A percentile compares a stretch with the other conserved stretches of the same genome.
Evolutionary conservation across 176 grass and related monocot species (phyloP).

Genomic region (Tillandsia fasciculata): DNA sequence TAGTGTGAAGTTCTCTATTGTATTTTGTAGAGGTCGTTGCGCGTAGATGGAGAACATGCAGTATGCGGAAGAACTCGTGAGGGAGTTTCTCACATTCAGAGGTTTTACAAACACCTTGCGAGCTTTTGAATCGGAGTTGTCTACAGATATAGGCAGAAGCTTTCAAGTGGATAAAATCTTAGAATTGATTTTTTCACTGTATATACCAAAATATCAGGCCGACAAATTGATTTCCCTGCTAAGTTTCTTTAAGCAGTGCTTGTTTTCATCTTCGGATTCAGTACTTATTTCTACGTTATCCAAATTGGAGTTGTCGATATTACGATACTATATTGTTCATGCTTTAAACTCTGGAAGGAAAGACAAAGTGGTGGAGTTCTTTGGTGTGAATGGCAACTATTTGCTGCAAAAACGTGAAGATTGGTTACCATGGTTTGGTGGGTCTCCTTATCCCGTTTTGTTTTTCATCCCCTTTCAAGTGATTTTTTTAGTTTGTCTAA

Average conservation of each 20-base stretch:
- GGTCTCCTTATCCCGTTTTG: constrained; percentile 23
- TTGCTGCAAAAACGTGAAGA: constrained; percentile 74
- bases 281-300: constrained; percentile 42
- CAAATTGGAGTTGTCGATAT: constrained; percentile 69
- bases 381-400: constrained; percentile 42
- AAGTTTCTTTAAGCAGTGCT: constrained; percentile 76
- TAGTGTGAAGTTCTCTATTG: background rate
- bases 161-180: constrained; percentile 88
- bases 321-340: constrained; percentile 76
- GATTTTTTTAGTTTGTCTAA: constrained; percentile 21
- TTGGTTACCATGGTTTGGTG: constrained; percentile 88
- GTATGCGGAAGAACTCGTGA: constrained; percentile 78
- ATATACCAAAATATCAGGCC: constrained; percentile 69
- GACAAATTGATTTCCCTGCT: constrained; percentile 55
- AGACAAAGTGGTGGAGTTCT: constrained; percentile 82
- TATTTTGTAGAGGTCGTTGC: constrained; percentile 21
- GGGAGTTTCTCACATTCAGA: constrained; percentile 83
- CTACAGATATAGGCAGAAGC: constrained; percentile 70
- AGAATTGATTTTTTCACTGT: constrained; percentile 77
- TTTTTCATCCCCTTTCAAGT: constrained; percentile 2
- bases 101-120: constrained; percentile 68
- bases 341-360: constrained; percentile 67
- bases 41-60: constrained; percentile 79
- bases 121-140: constrained; percentile 68
- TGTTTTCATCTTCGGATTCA: constrained; percentile 60